Conservation (phyloP, 768 basidiomycete species). For the Mycena rebaudengoi region DNA sequence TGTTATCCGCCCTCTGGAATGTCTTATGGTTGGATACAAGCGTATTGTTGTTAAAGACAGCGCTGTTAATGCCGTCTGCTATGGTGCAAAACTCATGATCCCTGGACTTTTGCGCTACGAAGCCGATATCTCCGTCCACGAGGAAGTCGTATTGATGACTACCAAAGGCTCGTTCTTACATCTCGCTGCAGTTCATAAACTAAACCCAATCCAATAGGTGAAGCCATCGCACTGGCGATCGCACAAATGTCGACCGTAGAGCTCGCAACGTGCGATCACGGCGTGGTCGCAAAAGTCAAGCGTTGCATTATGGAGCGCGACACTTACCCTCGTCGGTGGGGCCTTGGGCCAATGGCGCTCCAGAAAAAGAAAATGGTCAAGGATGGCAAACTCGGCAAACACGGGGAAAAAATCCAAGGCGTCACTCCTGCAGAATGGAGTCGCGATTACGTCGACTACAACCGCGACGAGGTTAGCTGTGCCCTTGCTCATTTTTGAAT, state of each 20-base stretch:
- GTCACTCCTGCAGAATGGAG: constrained; percentile 93
- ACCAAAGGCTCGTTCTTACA: constrained; percentile 76
- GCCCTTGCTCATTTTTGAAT: constrained; percentile 16
- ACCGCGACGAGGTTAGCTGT: constrained; percentile 62
- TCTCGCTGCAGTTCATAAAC: constrained; percentile 6
- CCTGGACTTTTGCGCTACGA: constrained; percentile 97
- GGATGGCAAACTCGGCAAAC: constrained; percentile 96
- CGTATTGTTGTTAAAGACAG: constrained; percentile 99
- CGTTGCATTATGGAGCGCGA: constrained; percentile 99
- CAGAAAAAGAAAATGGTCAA: constrained; percentile 99
- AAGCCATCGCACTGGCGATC: constrained; percentile 93
- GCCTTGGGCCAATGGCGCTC: constrained; percentile 94
- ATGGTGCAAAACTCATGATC: constrained; percentile 99
- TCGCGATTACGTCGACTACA: constrained; percentile 93
- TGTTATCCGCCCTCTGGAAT: constrained; percentile 94
- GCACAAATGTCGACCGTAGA: constrained; percentile 99
- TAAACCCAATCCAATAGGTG: constrained; percentile 66
- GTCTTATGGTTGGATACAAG: constrained; percentile 94
- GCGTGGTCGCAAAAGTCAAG: constrained; percentile 99
- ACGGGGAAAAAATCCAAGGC: constrained; percentile 88
- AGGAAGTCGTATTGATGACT: constrained; percentile 98
- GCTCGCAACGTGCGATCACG: constrained; percentile 97
- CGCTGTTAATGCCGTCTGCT: constrained; percentile 98
- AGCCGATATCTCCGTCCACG: constrained; percentile 91
- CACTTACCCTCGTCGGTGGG: constrained; percentile 98